phyloP scores from a whole-genome alignment of 1,284 basidiomycete genomes.

The Vanrija sp. region DNA sequence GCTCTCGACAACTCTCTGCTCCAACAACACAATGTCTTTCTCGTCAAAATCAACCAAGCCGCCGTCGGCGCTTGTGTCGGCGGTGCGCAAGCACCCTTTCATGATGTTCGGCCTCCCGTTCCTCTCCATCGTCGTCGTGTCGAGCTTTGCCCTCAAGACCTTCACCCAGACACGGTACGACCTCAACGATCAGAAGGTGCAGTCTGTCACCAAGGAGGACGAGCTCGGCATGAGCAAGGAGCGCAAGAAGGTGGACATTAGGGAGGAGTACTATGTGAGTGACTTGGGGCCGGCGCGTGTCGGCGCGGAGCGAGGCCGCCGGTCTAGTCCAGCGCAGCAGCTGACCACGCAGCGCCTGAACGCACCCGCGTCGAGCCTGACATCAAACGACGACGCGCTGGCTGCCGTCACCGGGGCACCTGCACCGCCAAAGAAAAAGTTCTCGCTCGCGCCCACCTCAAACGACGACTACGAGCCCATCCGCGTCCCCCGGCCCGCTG shows the following conservation, averaged over 20 bases:
- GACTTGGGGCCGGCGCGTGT: not conserved
- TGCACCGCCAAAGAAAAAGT: constrained; percentile 19
- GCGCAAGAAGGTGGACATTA: constrained; percentile 81
- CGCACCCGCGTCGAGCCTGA: constrained; percentile 9
- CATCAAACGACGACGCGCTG: constrained; percentile 7
- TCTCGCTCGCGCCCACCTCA: constrained; percentile 29
- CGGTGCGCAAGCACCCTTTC: constrained; percentile 50
- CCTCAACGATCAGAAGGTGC: constrained; percentile 72
- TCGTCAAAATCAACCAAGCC: constrained; percentile 53
- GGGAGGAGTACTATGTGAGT: constrained; percentile 94
- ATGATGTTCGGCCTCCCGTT: constrained; percentile 80
- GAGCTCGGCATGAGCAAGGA: constrained; percentile 74
- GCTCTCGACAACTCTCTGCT: not conserved
- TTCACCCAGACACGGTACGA: constrained; percentile 92
- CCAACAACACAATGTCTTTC: constrained; percentile 50
- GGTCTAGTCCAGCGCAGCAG: too few species aligned
- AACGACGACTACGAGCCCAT: constrained; percentile 81
- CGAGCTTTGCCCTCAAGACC: constrained; percentile 76
- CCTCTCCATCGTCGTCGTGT: constrained; percentile 74
- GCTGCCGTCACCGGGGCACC: not conserved
- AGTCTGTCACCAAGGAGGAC: constrained; percentile 75
- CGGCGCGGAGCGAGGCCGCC: not conserved
- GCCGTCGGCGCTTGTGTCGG: constrained; percentile 39
- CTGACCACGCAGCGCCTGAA: constrained; percentile 25
- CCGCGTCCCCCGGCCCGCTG: constrained; percentile 73